phyloP scores from a whole-genome alignment of 805 yeast genomes.

The Dipodascopsis tothii region DNA sequence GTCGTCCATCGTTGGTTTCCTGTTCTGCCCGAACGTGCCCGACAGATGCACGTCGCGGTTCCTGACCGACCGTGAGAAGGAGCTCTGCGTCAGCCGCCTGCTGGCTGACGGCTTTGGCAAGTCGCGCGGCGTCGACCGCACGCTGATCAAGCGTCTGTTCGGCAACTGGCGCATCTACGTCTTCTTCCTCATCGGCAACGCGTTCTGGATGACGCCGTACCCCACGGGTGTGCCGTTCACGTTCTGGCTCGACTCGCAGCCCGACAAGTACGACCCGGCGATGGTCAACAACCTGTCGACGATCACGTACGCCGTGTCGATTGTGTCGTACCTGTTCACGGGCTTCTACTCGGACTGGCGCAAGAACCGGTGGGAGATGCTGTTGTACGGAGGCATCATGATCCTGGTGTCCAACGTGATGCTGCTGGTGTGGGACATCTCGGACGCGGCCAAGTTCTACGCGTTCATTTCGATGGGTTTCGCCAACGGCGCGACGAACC shows the following conservation, averaged over 20 bases:
- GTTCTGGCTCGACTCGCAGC: slow-evolving; percentile 9
- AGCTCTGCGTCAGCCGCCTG: slow-evolving; percentile 43
- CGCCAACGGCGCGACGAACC: slow-evolving; percentile 20
- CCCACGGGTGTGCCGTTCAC: slow-evolving; percentile 13
- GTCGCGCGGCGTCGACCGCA: slow-evolving; percentile 11
- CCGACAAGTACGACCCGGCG: slow-evolving; percentile 19
- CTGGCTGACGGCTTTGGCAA: slow-evolving; percentile 14
- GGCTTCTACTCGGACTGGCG: slow-evolving; percentile 40
- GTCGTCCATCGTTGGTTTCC: slow-evolving; percentile 50
- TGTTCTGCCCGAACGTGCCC: slow-evolving; percentile 61
- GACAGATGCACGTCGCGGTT: slow-evolving; percentile 45
- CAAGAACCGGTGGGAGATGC: slow-evolving; percentile 13
- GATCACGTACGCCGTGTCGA: slow-evolving; percentile 53
- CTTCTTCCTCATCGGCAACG: slow-evolving; percentile 11
- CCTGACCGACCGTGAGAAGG: slow-evolving; percentile 50
- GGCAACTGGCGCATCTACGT: slow-evolving; percentile 14
- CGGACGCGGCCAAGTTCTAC: slow-evolving; percentile 52
- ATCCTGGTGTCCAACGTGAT: slow-evolving; percentile 34
- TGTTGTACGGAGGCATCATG: slow-evolving; percentile 9
- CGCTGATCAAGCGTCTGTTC: slow-evolving; percentile 13
- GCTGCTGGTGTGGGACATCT: slow-evolving; percentile 49
- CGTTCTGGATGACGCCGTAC: slow-evolving; percentile 19
- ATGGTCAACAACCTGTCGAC: slow-evolving; percentile 44
- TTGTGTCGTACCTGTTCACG: slow-evolving; percentile 32
- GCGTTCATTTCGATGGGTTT: slow-evolving; percentile 35